These are phyloP conservation scores for Paspalum vaginatum DNA, from an alignment of 176 grass and related monocot genomes.

Conservation along the genomic window DNA sequence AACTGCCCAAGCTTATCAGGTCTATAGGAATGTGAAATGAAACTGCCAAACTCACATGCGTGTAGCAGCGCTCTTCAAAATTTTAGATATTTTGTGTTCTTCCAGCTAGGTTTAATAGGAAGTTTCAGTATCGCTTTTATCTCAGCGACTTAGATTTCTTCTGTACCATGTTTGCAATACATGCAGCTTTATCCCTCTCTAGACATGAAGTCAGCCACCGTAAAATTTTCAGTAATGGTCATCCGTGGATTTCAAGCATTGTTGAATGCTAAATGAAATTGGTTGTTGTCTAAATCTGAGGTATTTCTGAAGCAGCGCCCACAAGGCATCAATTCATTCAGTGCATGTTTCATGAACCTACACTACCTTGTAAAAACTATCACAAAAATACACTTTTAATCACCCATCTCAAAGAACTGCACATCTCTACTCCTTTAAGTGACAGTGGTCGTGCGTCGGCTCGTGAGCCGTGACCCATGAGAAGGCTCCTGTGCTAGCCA, in stretches of 20 bases:
- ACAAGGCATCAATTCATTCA: background rate
- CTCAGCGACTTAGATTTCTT: conserved; percentile 4
- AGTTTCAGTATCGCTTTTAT: conserved; percentile 33
- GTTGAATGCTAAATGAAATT: conserved; percentile 4
- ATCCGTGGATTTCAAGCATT: conserved; percentile 5
- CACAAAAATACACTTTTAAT: background rate
- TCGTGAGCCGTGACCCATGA: no score
- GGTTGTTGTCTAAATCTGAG: conserved; percentile 11
- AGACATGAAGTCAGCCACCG: conserved; percentile 3
- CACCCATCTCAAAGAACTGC: background rate
- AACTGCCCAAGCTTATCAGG: background rate
- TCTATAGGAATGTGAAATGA: conserved; percentile 12
- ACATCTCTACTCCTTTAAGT: no score
- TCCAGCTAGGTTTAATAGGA: background rate
- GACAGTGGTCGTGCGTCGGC: no score
- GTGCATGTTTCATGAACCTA: background rate
- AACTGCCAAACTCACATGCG: background rate
- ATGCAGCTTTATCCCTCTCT: background rate
- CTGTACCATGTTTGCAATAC: conserved; percentile 12
- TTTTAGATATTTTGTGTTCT: conserved; percentile 3
- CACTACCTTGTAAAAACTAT: background rate
- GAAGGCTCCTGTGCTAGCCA: no score
- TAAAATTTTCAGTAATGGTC: background rate
- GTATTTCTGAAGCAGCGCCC: conserved; percentile 21
- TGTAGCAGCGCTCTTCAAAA: background rate